Base-by-base conservation (phyloP, 2,329 filamentous ascomycete species). In the Ophiostoma angusticollis region DNA sequence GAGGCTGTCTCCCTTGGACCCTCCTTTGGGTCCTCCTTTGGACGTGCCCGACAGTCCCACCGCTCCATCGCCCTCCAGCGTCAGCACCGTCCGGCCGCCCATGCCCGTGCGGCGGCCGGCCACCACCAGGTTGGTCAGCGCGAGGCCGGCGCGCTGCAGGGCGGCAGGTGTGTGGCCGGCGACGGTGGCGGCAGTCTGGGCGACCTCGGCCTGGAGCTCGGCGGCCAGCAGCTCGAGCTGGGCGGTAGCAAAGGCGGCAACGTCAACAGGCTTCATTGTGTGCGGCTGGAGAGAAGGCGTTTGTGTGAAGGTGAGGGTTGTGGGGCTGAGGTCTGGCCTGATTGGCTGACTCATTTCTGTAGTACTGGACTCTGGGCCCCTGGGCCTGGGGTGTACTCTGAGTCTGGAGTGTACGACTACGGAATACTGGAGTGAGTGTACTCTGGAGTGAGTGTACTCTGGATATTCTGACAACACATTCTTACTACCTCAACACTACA, bases 61-160 rank as follows among this genome's bases (percentile, higher is more conserved):
- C 2, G 95, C 89, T 0, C 75, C 65, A 13, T 63, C 62, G 1
- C 62, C 58, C 2, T 63, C 65, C 6, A 98, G 74, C 57, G 95
- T 87, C 4, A 95, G 64, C 2, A 98, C 80, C 0, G 84, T 85
- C 47, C 85, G 83, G n/a, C 91, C 91, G 13, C 87, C 91, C 27
- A 95, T 67, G 0, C 91, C 91, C 0, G 91, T 98, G 22, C 87
- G 79, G 54, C 83, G 82, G 14, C 81, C 79, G 9, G 71, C 65
- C 24, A 93, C 64, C 23, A 73, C 63, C 8, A 96, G 73, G 58
- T 87, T 89, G 13, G 77, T 74, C 50, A 91, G 67, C 23, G 84
- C 84, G 29, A 85, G 68, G n/a, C 84, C 84, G 6, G 81, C 81
- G 42, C 80, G 76, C 53, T 84, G 74, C 11, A 93, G 74, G 1